These are phyloP conservation scores for Alternaria alternata DNA, from an alignment of 2,329 filamentous ascomycete genomes.

Conservation along the genomic window DNA sequence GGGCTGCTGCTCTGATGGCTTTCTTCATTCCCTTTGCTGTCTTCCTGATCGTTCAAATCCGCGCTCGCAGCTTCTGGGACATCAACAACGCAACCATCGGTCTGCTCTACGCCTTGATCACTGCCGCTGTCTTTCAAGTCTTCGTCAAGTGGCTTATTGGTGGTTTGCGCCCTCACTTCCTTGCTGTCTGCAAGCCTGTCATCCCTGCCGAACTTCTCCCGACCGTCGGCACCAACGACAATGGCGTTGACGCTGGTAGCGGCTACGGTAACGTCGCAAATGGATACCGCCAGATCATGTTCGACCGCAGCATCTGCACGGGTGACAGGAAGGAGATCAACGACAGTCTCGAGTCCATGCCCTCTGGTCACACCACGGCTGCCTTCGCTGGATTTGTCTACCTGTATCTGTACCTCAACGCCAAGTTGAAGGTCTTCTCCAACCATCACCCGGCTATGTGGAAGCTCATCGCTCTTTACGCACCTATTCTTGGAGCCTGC, in stretches of 20 bases:
- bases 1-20: conserved; percentile 72
- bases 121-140: conserved; percentile 78
- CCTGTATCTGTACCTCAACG: conserved; percentile 77
- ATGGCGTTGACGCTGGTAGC: conserved; percentile 53
- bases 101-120: conserved; percentile 73
- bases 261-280: conserved; percentile 58
- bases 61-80: conserved; percentile 61
- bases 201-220: conserved; percentile 51
- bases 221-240: conserved; percentile 22
- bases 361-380: conserved; percentile 76
- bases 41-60: conserved; percentile 72
- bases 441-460: conserved; percentile 78
- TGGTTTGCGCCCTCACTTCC: conserved; percentile 69
- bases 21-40: conserved; percentile 70
- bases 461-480: conserved; percentile 72
- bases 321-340: conserved; percentile 71
- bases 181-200: conserved; percentile 72
- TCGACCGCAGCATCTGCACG: conserved; percentile 74
- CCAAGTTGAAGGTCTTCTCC: conserved; percentile 77
- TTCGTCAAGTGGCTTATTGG: conserved; percentile 80
- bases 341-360: conserved; percentile 74
- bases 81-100: conserved; percentile 75
- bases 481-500: conserved; percentile 71
- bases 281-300: conserved; percentile 70
- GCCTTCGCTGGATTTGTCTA: conserved; percentile 77